Evolutionary conservation across 305 asterid species (phyloP).

Genomic region (Lippia alba): DNA sequence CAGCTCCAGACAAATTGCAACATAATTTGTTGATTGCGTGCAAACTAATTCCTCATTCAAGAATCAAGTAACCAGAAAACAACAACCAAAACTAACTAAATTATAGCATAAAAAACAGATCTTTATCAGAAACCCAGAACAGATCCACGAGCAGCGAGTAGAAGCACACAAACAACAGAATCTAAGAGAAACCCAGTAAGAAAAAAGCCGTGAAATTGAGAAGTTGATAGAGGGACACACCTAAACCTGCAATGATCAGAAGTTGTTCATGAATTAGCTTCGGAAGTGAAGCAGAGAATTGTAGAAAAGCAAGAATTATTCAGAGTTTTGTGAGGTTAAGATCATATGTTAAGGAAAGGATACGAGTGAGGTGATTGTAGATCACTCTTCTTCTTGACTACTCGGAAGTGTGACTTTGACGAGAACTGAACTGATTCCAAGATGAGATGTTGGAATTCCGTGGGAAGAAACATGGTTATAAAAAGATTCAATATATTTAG

Average conservation of each 20-base stretch:
- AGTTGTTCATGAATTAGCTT: constrained; percentile 30
- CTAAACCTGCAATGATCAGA: constrained; percentile 31
- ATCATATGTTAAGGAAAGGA: constrained; percentile 80
- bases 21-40: constrained; percentile 26
- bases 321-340: constrained; percentile 72
- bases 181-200: constrained; percentile 13
- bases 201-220: background rate
- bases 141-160: constrained; percentile 38
- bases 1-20: constrained; percentile 27
- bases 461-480: no score
- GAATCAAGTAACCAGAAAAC: background rate
- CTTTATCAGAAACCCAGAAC: constrained; percentile 32
- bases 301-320: constrained; percentile 41
- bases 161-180: constrained; percentile 9
- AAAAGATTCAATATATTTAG: no score
- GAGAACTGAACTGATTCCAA: no score
- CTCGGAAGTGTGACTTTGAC: constrained; percentile 30
- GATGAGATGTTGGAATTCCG: no score
- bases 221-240: constrained; percentile 31
- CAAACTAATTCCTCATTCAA: constrained; percentile 16
- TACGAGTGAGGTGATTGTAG: constrained; percentile 37
- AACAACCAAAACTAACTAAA: background rate
- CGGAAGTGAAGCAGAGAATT: constrained; percentile 30
- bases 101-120: constrained; percentile 30
- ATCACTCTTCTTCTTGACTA: constrained; percentile 38